Evolutionary conservation across 1,139 yeast genomes (phyloP), one percentile per base, ranked within the genome.

Genomic region (Wickerhamiella pararugosa): DNA sequence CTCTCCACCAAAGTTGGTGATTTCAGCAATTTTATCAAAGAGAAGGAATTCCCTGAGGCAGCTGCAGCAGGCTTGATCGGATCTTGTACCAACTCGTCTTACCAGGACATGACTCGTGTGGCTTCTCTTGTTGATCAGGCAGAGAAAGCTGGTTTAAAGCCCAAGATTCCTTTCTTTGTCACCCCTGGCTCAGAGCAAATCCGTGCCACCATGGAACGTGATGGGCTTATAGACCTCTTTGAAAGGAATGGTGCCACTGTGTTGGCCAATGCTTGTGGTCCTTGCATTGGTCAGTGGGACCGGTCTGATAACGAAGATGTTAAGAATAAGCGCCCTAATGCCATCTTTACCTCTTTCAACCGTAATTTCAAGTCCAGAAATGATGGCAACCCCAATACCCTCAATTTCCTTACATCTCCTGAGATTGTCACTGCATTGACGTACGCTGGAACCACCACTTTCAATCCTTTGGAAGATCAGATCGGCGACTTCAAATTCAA

Each of bases 241-340:
- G 78, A 79, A 59, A 71, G 77, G 40, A 80, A 79, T 54, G 96
- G 96, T 45, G 97, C 94, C 41, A 70, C 76, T 43, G 95, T 90
- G 11, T 69, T 90, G 51, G 95, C 97, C 36, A 90, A 90, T 58
- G 98, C 98, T 10, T 90, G 98, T 69, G 98, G 98, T 46, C 98
- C 97, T 50, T 90, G 98, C 70, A 90, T 90, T 57, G 98, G 98
- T 42, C 97, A 90, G 68, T 90, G 98, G 98, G 95, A 86, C 60
- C 77, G 98, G 65, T 51, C 58, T 34, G 56, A 52, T 33, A 56
- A 56, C 38, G 64, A 60, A 43, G 70, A 69, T 49, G 71, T 79
- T 41, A 69, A 79, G 42, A 79, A 79, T 61, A 73, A 72, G 43
- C 43, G 40, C 30, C 38, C 45, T 11, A 87, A 87, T 58, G 84